A percentile compares a stretch with the other conserved stretches of the same genome.
Conservation (phyloP, 164 flowering plant species). For the Berberis vulgaris region DNA sequence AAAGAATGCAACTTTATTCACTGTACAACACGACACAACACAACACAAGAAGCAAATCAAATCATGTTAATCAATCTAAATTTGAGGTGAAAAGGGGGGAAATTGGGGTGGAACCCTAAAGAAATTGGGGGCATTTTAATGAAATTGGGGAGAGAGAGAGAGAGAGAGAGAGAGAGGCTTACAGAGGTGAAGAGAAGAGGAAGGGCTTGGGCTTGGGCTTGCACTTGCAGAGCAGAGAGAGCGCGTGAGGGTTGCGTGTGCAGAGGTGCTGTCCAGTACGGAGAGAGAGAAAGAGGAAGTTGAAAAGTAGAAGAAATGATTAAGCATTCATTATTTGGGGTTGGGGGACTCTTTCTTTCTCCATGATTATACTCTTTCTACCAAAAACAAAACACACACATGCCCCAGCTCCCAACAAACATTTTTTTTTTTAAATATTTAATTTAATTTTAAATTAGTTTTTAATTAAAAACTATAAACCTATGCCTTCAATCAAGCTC, state of each 20-base stretch:
- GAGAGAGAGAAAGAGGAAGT: not conserved
- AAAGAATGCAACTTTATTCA: slow-evolving; percentile 22
- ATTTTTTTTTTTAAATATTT: too few species aligned
- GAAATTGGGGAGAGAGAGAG: not conserved
- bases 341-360: too few species aligned
- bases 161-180: not conserved
- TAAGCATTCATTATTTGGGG: too few species aligned
- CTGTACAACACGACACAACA: slow-evolving; percentile 11
- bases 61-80: not conserved
- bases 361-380: too few species aligned
- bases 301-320: not conserved
- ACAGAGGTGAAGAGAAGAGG: not conserved
- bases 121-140: not conserved
- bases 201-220: not conserved
- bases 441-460: too few species aligned
- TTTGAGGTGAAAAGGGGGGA: not conserved
- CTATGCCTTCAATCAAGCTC: too few species aligned
- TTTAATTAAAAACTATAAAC: too few species aligned
- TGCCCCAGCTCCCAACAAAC: too few species aligned
- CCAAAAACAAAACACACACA: too few species aligned
- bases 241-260: not conserved
- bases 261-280: not conserved
- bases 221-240: not conserved
- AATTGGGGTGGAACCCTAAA: not conserved
- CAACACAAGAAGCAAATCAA: not conserved